These are phyloP conservation scores for Allantophomopsis cytisporea DNA, from an alignment of 2,329 filamentous ascomycete species.

Conservation along the genomic window DNA sequence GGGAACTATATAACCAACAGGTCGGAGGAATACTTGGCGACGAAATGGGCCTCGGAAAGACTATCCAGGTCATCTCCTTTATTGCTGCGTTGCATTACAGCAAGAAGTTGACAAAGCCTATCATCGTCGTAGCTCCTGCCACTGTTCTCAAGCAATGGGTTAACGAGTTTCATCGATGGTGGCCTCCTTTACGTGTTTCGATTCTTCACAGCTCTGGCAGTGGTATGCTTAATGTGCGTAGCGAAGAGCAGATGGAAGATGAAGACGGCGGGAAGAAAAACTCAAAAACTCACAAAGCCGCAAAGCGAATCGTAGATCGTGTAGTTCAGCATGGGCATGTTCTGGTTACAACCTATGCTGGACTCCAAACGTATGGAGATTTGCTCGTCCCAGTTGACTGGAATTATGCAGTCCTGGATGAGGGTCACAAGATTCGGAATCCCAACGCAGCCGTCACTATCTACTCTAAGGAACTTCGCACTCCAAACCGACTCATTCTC, in stretches of 20 bases:
- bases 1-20: constrained; percentile 77
- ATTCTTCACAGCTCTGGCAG: constrained; percentile 93
- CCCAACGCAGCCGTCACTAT: constrained; percentile 92
- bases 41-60: constrained; percentile 98
- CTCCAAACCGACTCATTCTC: constrained; percentile 79
- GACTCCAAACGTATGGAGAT: constrained; percentile 83
- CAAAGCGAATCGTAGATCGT: constrained; percentile 67
- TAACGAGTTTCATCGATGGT: constrained; percentile 97
- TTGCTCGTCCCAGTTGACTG: constrained; percentile 73
- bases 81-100: constrained; percentile 88
- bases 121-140: constrained; percentile 85
- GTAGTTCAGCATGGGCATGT: constrained; percentile 82
- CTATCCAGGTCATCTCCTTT: constrained; percentile 52
- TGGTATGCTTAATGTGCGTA: constrained; percentile 76
- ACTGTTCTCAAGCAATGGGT: constrained; percentile 97
- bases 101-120: constrained; percentile 67
- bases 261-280: constrained; percentile 25
- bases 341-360: constrained; percentile 88
- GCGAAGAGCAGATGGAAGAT: constrained; percentile 45
- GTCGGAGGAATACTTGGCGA: constrained; percentile 93
- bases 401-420: constrained; percentile 89
- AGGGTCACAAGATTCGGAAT: constrained; percentile 97
- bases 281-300: constrained; percentile 51
- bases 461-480: constrained; percentile 86
- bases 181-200: constrained; percentile 93